Percentiles rank a stretch among this genome's conserved stretches.
Evolutionary conservation across 306 rosid genomes (phyloP).

Genomic region (Pachyrhizus erosus): DNA sequence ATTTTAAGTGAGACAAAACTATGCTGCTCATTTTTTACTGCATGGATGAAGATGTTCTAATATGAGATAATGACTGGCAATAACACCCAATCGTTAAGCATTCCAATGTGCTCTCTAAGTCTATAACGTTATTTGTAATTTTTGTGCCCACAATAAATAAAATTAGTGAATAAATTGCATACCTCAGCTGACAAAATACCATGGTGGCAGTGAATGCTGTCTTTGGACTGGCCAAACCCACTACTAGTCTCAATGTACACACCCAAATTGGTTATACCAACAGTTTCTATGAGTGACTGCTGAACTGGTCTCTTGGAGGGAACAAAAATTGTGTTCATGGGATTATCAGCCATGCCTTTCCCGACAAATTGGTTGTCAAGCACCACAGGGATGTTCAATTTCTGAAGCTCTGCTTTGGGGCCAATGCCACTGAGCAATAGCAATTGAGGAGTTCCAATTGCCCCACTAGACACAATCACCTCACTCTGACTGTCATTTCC

Average conservation of each 20-base stretch:
- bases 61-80: background rate
- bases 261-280: slow-evolving; percentile 80
- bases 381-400: slow-evolving; percentile 68
- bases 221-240: slow-evolving; percentile 75
- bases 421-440: slow-evolving; percentile 88
- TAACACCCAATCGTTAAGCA: slow-evolving; percentile 1
- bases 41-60: background rate
- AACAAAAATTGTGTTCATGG: slow-evolving; percentile 81
- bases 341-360: slow-evolving; percentile 87
- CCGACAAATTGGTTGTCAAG: slow-evolving; percentile 72
- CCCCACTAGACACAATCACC: slow-evolving; percentile 75
- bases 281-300: slow-evolving; percentile 79
- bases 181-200: slow-evolving; percentile 93
- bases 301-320: slow-evolving; percentile 58
- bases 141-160: background rate
- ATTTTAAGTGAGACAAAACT: no score
- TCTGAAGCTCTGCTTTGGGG: slow-evolving; percentile 64
- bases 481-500: slow-evolving; percentile 57
- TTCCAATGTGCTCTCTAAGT: background rate
- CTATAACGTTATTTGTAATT: background rate
- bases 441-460: slow-evolving; percentile 83
- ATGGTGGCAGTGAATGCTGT: slow-evolving; percentile 85
- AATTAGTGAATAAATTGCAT: slow-evolving; percentile 33
- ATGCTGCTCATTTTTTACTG: no score
- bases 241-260: slow-evolving; percentile 84